phyloP scores from a whole-genome alignment of 2,329 filamentous ascomycete genomes.

The Ophiobolus disseminans region DNA sequence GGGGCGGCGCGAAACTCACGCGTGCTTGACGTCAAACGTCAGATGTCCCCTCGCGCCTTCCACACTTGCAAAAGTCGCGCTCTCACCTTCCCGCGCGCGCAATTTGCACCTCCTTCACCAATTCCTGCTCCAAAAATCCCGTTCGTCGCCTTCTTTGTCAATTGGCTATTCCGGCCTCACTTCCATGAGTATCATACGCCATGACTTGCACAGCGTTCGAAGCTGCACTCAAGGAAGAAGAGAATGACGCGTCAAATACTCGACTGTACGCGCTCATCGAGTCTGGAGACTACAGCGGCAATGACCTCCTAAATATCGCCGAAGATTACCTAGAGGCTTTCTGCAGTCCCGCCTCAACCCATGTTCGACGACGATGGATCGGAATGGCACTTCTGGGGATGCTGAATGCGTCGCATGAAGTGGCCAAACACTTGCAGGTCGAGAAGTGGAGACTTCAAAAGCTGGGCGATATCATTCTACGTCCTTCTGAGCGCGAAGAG shows the following conservation, averaged over 20 bases:
- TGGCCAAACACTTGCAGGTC: constrained; percentile 23
- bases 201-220: constrained; percentile 28
- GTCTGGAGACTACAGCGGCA: constrained; percentile 13
- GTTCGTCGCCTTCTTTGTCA: neutral
- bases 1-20: constrained; percentile 13
- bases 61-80: constrained; percentile 11
- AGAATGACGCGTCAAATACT: constrained; percentile 25
- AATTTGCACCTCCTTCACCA: neutral
- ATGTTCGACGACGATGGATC: constrained; percentile 37
- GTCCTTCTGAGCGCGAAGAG: constrained; percentile 32
- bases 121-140: constrained; percentile 3
- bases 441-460: constrained; percentile 14
- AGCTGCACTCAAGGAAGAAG: constrained; percentile 28
- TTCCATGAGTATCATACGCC: constrained; percentile 2
- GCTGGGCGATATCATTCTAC: constrained; percentile 36
- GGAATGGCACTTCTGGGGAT: constrained; percentile 40
- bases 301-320: constrained; percentile 19
- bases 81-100: constrained; percentile 1
- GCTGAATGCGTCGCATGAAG: constrained; percentile 24
- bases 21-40: constrained; percentile 27
- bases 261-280: constrained; percentile 26
- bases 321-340: constrained; percentile 38
- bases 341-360: constrained; percentile 24
- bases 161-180: neutral
- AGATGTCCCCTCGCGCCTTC: constrained; percentile 17